Evolutionary conservation across 768 basidiomycete species (phyloP).

Genomic region (Mycena amicta): DNA sequence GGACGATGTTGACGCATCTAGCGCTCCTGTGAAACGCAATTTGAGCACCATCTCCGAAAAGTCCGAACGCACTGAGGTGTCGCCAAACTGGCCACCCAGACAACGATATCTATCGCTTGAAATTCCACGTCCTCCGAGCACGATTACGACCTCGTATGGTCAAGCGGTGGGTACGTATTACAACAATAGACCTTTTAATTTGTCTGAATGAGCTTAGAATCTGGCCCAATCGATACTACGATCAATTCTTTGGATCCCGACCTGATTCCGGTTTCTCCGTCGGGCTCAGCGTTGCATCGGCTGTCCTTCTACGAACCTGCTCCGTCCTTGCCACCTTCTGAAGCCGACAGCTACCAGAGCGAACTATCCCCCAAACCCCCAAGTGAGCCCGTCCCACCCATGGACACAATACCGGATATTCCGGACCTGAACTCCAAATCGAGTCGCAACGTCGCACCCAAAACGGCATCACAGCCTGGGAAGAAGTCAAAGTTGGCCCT

Average conservation of each 20-base stretch:
- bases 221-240: constrained; percentile 8
- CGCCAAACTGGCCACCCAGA: constrained; percentile 48
- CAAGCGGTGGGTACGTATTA: constrained; percentile 55
- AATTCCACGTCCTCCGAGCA: constrained; percentile 42
- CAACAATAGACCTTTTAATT: background rate
- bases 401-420: constrained; percentile 57
- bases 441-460: constrained; percentile 30
- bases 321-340: constrained; percentile 53
- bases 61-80: constrained; percentile 66
- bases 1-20: constrained; percentile 32
- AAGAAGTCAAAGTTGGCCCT: constrained; percentile 71
- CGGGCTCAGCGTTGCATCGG: constrained; percentile 63
- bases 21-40: constrained; percentile 36
- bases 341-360: constrained; percentile 39
- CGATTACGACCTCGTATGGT: constrained; percentile 64
- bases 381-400: constrained; percentile 47
- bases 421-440: constrained; percentile 56
- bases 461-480: constrained; percentile 29
- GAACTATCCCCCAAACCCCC: constrained; percentile 40
- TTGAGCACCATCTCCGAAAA: constrained; percentile 70
- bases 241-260: constrained; percentile 50
- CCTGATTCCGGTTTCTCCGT: constrained; percentile 64
- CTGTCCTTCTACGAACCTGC: constrained; percentile 61
- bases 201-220: constrained; percentile 6
- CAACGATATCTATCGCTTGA: constrained; percentile 41